Evolutionary conservation across 2,329 filamentous ascomycete genomes (phyloP).

Genomic region (Scleromitrula shiraiana): DNA sequence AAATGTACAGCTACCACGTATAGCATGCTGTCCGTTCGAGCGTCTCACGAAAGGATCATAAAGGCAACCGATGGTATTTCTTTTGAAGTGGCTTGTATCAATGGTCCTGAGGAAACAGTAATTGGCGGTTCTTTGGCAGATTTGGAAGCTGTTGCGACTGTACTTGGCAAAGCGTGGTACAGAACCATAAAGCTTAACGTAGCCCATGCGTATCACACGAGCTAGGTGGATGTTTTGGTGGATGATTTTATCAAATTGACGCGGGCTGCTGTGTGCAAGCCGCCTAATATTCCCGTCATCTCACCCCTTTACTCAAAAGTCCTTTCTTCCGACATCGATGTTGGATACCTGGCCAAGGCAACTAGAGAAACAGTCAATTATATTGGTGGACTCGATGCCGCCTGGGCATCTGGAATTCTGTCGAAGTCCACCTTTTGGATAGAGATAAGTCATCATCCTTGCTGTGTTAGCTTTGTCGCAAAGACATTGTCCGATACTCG

Average conservation of each 20-base stretch:
- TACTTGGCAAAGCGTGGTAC: slow-evolving; percentile 34
- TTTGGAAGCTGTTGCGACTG: not conserved
- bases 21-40: slow-evolving; percentile 47
- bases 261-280: slow-evolving; percentile 14
- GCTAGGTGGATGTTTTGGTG: slow-evolving; percentile 46
- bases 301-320: not conserved
- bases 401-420: slow-evolving; percentile 47
- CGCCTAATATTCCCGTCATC: not conserved
- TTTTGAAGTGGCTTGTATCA: not conserved
- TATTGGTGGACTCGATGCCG: slow-evolving; percentile 47
- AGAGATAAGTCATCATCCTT: not conserved
- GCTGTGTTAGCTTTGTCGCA: not conserved
- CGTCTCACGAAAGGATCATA: slow-evolving; percentile 59
- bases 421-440: slow-evolving; percentile 39
- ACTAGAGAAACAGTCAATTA: slow-evolving; percentile 60
- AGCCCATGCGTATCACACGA: slow-evolving; percentile 57
- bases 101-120: not conserved
- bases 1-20: slow-evolving; percentile 59
- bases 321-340: slow-evolving; percentile 39
- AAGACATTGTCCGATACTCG: not conserved
- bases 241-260: slow-evolving; percentile 38
- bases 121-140: not conserved
- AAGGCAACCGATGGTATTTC: not conserved
- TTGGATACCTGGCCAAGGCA: slow-evolving; percentile 55
- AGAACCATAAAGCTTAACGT: slow-evolving; percentile 55